Conservation (phyloP, 495 filamentous ascomycete species). For the Aspergillus affinis region DNA sequence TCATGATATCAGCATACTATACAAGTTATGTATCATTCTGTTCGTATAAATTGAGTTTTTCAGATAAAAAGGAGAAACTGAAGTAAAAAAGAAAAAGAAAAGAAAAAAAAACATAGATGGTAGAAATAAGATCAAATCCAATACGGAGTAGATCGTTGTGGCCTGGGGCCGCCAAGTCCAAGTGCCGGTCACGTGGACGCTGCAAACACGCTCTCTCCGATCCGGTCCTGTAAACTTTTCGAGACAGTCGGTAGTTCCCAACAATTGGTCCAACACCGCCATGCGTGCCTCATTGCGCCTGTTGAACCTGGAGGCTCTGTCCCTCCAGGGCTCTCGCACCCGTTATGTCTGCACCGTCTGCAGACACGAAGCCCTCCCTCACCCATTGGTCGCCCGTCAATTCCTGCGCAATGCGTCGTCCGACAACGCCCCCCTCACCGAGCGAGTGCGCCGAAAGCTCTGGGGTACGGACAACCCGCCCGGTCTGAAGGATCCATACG, state of each 20-base stretch:
- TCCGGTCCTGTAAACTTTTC: slow-evolving; percentile 24
- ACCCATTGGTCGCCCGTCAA: slow-evolving; percentile 41
- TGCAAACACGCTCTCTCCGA: background rate
- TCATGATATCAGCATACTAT: background rate
- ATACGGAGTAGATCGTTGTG: background rate
- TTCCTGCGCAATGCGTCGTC: slow-evolving; percentile 45
- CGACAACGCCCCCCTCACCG: slow-evolving; percentile 42
- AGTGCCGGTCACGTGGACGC: background rate
- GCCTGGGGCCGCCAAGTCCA: background rate
- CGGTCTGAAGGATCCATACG: slow-evolving; percentile 54
- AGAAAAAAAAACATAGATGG: background rate
- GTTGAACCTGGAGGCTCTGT: slow-evolving; percentile 36
- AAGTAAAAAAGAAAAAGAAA: background rate
- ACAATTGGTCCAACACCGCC: slow-evolving; percentile 23
- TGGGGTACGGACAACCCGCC: slow-evolving; percentile 58
- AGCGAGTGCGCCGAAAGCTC: slow-evolving; percentile 51
- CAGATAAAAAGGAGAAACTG: background rate
- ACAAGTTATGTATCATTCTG: background rate
- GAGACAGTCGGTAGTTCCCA: slow-evolving; percentile 16
- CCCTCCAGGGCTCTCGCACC: slow-evolving; percentile 22
- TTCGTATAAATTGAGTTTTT: background rate
- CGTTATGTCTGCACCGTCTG: slow-evolving; percentile 47
- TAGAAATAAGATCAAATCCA: background rate
- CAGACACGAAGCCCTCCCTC: slow-evolving; percentile 39
- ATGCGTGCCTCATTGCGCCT: slow-evolving; percentile 45